Evolutionary conservation across 495 filamentous ascomycete species (phyloP), one percentile per base, ranked within the genome.

Genomic region (Niebla homalea): DNA sequence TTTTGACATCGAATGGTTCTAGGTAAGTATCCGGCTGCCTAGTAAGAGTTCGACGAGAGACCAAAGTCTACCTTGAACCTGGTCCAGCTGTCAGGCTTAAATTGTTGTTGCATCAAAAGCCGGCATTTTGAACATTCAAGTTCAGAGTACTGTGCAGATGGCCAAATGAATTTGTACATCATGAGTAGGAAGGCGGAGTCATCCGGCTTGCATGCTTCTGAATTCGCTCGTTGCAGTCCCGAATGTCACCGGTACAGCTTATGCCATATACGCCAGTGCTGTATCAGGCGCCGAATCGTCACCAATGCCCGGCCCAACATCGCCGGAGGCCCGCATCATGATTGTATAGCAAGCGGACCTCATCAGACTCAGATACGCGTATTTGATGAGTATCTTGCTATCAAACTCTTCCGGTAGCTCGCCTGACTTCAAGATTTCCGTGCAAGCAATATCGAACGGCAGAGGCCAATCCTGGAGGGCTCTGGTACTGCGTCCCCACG

Each of bases 231-330:
- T 32, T 32, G 29, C 10, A 12, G 14, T 32, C 10, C 14, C 14
- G 29, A 32, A 32, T 32, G 8, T 32, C 7, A 2, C 29, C 10
- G 8, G 29, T 11, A 11, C 14, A 12, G 14, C 19, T 45, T 35
- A 54, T 11, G 52, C 52, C 46, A 54, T 54, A 43, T 54, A 54
- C 35, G 40, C 26, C 32, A 54, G 19, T 18, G 46, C 46, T 18
- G 52, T 54, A n/a, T 54, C 52, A 25, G 49, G 43, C 6, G 12
- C 44, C n/a, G n/a, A 40, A 5, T 38, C 29, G 26, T 50, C 25
- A 8, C 2, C 37, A 16, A 54, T 38, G 5, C 52, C 52, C 2
- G 52, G 46, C 16, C 52, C 52, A 45, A 45, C 7, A 23, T 36
- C 42, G 26, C 16, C 11, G 5, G 52, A 46, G 25, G 52, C 46